Percentiles rank a stretch among this genome's conserved stretches.
phyloP scores from a whole-genome alignment of 495 filamentous ascomycete genomes.

The Platismatia glauca region DNA sequence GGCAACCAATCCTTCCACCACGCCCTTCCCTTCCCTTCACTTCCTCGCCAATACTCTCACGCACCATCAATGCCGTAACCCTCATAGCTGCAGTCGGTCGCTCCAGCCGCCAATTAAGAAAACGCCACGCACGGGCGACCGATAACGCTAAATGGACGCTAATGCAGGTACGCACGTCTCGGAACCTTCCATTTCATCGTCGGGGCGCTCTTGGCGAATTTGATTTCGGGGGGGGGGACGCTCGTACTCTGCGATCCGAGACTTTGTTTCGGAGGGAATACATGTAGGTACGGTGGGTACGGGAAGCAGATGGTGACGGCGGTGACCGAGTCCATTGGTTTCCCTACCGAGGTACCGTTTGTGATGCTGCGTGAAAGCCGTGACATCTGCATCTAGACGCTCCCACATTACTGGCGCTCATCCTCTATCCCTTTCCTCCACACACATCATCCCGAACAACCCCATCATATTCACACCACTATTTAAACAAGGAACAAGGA shows the following conservation, averaged over 20 bases:
- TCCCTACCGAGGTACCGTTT: no score
- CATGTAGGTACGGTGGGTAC: no score
- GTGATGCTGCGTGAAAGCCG: background rate
- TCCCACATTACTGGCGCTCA: background rate
- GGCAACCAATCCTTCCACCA: no score
- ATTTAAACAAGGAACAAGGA: background rate
- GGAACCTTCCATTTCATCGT: background rate
- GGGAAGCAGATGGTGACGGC: background rate
- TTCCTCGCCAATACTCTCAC: no score
- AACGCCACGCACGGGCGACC: background rate
- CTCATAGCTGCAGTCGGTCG: no score
- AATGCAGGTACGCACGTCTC: background rate
- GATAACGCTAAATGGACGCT: background rate
- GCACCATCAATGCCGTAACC: no score
- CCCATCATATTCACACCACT: background rate
- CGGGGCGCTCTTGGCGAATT: background rate
- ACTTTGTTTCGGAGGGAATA: no score
- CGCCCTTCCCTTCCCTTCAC: no score
- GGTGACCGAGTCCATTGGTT: background rate
- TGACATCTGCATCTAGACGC: background rate
- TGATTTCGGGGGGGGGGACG: no score
- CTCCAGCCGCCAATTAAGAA: no score
- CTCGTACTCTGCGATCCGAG: no score
- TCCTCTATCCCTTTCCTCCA: background rate
- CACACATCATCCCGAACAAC: background rate